A percentile compares a stretch with the other conserved stretches of the same genome.
These are phyloP conservation scores for Globomyces pollinis-pini DNA, from an alignment of 192 early-diverging fungal genomes.

Conservation along the genomic window DNA sequence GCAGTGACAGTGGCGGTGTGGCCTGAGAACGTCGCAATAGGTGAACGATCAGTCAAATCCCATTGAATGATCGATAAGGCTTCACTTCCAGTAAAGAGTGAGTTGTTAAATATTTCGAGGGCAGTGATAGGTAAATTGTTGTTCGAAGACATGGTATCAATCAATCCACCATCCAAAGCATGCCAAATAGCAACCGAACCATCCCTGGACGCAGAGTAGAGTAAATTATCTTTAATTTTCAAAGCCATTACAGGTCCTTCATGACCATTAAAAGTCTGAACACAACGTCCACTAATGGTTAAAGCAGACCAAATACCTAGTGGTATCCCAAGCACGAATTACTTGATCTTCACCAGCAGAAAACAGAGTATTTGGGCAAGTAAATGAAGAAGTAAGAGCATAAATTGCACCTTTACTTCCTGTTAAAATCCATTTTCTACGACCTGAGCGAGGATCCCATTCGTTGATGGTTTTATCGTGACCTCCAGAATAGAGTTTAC, in stretches of 20 bases:
- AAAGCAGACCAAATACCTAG: too few relatives aligned
- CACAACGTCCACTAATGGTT: conserved; percentile 4
- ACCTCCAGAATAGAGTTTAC: conserved; percentile 19
- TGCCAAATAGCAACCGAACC: conserved; percentile 3
- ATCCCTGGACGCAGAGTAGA: conserved; percentile 1
- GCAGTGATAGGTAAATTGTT: conserved; percentile 3
- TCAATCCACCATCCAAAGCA: background rate
- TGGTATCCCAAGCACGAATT: conserved; percentile 19
- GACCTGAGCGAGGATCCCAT: conserved; percentile 21
- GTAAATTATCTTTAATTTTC: background rate
- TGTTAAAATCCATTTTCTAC: conserved; percentile 22
- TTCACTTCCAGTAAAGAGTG: background rate
- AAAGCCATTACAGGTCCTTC: background rate
- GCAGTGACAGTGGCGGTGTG: conserved; percentile 18
- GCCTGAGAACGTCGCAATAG: conserved; percentile 11
- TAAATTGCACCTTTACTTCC: conserved; percentile 12
- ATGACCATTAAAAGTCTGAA: conserved; percentile 7
- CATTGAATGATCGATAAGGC: conserved; percentile 11
- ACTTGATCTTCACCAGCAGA: conserved; percentile 12
- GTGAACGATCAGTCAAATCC: conserved; percentile 15
- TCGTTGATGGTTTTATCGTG: conserved; percentile 24
- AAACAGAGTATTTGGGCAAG: background rate
- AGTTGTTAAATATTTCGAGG: background rate
- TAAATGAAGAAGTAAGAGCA: conserved; percentile 3
- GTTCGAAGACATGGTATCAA: background rate